phyloP scores from a whole-genome alignment of 306 rosid species.

The Acacia confusa region DNA sequence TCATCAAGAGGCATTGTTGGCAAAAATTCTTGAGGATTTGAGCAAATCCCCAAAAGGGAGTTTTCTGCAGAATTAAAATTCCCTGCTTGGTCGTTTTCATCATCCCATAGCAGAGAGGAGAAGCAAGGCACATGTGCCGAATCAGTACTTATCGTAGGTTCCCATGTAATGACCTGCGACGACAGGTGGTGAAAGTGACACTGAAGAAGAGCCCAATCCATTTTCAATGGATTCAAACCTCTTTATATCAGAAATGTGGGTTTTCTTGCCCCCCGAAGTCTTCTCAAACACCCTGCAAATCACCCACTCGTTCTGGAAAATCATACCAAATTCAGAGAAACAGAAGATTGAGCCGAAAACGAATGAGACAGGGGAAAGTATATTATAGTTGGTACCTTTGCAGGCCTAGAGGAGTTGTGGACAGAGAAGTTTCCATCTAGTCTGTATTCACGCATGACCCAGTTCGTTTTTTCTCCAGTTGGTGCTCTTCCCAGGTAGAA shows the following conservation, averaged over 20 bases:
- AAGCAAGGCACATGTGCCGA: conserved; percentile 96
- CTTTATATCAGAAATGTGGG: neutral
- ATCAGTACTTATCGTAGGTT: conserved; percentile 30
- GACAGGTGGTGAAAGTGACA: conserved; percentile 35
- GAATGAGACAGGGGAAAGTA: neutral
- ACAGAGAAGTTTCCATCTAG: conserved; percentile 71
- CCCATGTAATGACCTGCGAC: conserved; percentile 18
- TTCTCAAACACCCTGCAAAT: neutral
- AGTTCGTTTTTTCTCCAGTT: conserved; percentile 47
- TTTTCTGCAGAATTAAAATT: conserved; percentile 45
- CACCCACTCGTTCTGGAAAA: neutral
- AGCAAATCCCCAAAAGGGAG: conserved; percentile 31
- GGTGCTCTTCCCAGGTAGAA: conserved; percentile 69
- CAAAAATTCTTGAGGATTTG: conserved; percentile 31
- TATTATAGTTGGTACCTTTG: conserved; percentile 47
- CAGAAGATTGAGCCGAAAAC: neutral
- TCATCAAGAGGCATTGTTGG: conserved; percentile 41
- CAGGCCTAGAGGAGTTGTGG: conserved; percentile 62
- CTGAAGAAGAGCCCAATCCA: neutral
- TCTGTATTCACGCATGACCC: conserved; percentile 95
- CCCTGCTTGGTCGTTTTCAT: conserved; percentile 44
- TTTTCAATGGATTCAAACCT: neutral
- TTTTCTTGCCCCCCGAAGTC: neutral
- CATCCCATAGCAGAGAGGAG: conserved; percentile 66
- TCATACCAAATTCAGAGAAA: neutral